phyloP scores from a whole-genome alignment of 169 alveolate genomes.

The Plasmodium malariae region DNA sequence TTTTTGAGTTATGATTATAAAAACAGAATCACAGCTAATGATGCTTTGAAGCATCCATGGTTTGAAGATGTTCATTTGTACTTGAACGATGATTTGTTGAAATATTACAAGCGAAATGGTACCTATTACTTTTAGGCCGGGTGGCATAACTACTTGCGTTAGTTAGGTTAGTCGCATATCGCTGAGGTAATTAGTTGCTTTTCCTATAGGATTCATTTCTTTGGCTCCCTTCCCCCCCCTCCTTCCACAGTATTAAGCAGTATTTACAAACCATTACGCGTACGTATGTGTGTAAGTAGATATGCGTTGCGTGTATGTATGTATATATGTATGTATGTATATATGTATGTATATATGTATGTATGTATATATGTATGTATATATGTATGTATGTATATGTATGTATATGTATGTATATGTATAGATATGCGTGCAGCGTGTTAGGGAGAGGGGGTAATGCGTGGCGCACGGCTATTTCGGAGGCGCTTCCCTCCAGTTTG shows the following conservation, averaged over 20 bases:
- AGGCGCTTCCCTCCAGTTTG: too few relatives aligned
- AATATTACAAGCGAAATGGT: constrained; percentile 54
- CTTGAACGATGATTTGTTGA: constrained; percentile 36
- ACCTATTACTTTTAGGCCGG: constrained; percentile 43
- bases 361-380: not conserved
- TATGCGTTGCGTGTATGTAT: too few relatives aligned
- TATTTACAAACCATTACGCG: too few relatives aligned
- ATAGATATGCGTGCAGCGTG: not conserved
- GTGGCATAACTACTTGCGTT: not conserved
- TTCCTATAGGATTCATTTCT: too few relatives aligned
- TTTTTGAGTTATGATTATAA: constrained; percentile 87
- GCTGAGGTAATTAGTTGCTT: too few relatives aligned
- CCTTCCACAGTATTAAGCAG: too few relatives aligned
- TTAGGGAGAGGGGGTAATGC: not conserved
- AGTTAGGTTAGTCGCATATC: not conserved
- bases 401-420: not conserved
- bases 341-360: not conserved
- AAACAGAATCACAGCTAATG: constrained; percentile 88
- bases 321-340: not conserved
- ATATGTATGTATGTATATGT: not conserved
- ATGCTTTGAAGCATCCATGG: constrained; percentile 89
- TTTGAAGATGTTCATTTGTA: constrained; percentile 82
- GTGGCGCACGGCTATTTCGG: too few relatives aligned
- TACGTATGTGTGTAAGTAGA: too few relatives aligned
- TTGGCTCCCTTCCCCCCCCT: too few relatives aligned